These are phyloP conservation scores for Globisporangium abappressorium DNA, from an alignment of 352 stramenopile genomes.

Conservation along the genomic window DNA sequence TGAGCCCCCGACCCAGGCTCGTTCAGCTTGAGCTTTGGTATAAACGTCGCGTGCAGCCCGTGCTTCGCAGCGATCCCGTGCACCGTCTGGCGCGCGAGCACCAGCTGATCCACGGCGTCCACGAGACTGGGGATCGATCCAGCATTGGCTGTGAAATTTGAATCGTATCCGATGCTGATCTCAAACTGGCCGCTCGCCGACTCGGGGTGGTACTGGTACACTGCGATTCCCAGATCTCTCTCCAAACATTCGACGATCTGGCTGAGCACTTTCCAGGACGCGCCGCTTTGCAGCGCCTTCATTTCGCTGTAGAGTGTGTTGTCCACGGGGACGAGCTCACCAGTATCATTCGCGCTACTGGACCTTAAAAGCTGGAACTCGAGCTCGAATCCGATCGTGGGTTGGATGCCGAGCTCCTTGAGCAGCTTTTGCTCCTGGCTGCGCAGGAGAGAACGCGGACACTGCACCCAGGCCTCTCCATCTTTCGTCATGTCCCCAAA, in stretches of 20 bases:
- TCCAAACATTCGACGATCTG: constrained; percentile 25
- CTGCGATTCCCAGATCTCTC: constrained; percentile 20
- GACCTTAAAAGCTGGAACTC: constrained; percentile 27
- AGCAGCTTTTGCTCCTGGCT: constrained; percentile 15
- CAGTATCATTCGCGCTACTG: too few relatives aligned
- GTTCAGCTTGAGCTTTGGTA: constrained; percentile 21
- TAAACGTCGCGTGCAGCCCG: constrained; percentile 22
- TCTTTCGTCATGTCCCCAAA: constrained; percentile 29
- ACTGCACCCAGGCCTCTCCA: constrained; percentile 18
- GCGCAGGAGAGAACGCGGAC: constrained; percentile 26
- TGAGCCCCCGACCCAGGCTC: constrained; percentile 22
- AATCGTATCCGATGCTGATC: constrained; percentile 26
- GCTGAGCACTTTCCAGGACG: constrained; percentile 21
- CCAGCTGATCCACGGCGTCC: constrained; percentile 23
- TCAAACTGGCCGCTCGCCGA: constrained; percentile 30
- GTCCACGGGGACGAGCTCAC: constrained; percentile 17
- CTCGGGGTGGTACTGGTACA: constrained; percentile 35
- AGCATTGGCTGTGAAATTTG: neutral
- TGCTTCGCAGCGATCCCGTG: constrained; percentile 20
- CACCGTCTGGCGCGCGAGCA: constrained; percentile 25
- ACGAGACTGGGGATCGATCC: constrained; percentile 12
- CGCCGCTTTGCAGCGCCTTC: constrained; percentile 20
- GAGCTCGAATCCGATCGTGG: constrained; percentile 31
- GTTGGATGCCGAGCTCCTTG: neutral
- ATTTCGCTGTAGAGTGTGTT: constrained; percentile 27